These are phyloP conservation scores for Hymenochaete sp. DNA, from an alignment of 1,284 basidiomycete genomes.

Conservation along the genomic window DNA sequence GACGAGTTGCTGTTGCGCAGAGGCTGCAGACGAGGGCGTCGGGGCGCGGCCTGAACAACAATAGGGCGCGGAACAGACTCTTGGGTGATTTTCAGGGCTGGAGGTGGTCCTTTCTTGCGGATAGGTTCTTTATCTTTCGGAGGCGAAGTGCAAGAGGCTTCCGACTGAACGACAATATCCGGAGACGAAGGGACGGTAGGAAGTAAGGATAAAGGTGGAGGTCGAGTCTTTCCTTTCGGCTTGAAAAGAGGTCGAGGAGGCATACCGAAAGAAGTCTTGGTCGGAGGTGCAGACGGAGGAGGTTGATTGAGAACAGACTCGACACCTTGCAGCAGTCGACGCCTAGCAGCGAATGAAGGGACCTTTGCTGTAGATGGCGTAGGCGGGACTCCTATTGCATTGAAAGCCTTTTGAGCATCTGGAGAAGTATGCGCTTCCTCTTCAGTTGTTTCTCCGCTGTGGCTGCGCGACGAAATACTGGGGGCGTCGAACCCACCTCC, in stretches of 20 bases:
- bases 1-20: conserved; percentile 24
- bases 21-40: conserved; percentile 15
- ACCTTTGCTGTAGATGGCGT: conserved; percentile 25
- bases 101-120: conserved; percentile 17
- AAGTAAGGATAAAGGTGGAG: conserved; percentile 47
- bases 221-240: conserved; percentile 40
- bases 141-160: conserved; percentile 20
- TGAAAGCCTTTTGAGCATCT: conserved; percentile 21
- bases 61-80: too few relatives aligned
- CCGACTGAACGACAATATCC: conserved; percentile 38
- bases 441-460: conserved; percentile 28
- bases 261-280: conserved; percentile 43
- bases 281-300: conserved; percentile 31
- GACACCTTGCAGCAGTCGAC: conserved; percentile 3
- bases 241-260: conserved; percentile 27
- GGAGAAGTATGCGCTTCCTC: conserved; percentile 35
- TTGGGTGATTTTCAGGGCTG: conserved; percentile 25
- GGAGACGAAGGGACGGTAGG: conserved; percentile 69
- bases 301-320: conserved; percentile 18
- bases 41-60: too few relatives aligned
- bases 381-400: background rate
- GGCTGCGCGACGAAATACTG: conserved; percentile 30
- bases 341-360: conserved; percentile 19
- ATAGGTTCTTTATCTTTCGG: conserved; percentile 17
- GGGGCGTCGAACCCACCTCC: conserved; percentile 52